phyloP scores from a whole-genome alignment of 2,329 filamentous ascomycete species.

The Trichoderma brevicompactum region DNA sequence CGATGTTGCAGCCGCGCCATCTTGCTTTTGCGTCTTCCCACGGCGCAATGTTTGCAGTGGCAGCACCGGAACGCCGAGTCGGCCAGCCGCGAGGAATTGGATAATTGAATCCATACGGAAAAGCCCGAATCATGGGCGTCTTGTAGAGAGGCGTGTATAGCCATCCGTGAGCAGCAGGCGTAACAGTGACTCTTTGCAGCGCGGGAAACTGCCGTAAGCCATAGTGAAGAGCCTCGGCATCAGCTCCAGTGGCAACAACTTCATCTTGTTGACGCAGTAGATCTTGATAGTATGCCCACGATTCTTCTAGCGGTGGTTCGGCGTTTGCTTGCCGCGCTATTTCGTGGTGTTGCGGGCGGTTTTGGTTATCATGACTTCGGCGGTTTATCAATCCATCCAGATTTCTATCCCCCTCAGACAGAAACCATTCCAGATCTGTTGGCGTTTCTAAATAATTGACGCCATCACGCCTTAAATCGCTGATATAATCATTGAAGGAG shows the following conservation, averaged over 20 bases:
- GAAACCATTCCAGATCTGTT: too few relatives aligned
- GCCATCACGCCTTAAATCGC: too few relatives aligned
- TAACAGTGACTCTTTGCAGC: constrained; percentile 45
- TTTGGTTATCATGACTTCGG: too few relatives aligned
- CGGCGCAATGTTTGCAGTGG: not conserved
- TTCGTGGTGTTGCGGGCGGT: too few relatives aligned
- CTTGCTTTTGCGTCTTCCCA: constrained; percentile 29
- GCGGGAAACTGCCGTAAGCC: constrained; percentile 43
- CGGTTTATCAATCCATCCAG: too few relatives aligned
- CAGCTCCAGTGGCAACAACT: constrained; percentile 36
- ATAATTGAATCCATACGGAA: constrained; percentile 47
- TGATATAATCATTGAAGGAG: too few relatives aligned
- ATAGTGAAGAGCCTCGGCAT: constrained; percentile 41
- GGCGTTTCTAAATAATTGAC: too few relatives aligned
- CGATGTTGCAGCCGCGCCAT: constrained; percentile 41
- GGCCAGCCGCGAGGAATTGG: constrained; percentile 41
- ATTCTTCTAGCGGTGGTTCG: constrained; percentile 3
- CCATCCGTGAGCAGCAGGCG: constrained; percentile 46
- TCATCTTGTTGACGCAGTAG: constrained; percentile 43
- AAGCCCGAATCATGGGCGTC: constrained; percentile 48
- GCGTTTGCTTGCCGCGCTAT: not conserved
- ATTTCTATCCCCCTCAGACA: too few relatives aligned
- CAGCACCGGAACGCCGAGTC: constrained; percentile 5
- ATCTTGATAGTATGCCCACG: constrained; percentile 39
- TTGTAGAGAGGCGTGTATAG: constrained; percentile 45